Evolutionary conservation across 148 eudicot genomes (phyloP).

Genomic region (Mesembryanthemum crystallinum): DNA sequence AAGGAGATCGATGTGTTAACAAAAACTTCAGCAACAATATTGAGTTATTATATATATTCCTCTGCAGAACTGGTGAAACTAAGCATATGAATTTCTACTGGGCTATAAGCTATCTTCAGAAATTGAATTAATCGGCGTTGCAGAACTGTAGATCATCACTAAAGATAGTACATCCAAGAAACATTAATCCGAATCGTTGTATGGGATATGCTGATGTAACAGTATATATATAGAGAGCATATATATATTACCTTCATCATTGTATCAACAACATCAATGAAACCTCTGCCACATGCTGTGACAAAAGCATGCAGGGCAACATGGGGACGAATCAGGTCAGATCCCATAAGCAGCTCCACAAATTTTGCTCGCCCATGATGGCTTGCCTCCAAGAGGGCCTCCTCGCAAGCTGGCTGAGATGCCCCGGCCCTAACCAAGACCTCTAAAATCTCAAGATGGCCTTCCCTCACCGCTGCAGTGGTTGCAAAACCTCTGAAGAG

Average conservation of each 20-base stretch:
- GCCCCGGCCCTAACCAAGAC: constrained; percentile 84
- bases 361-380: constrained; percentile 59
- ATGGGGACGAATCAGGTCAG: constrained; percentile 85
- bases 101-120: background rate
- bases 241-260: constrained; percentile 62
- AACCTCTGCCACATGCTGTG: constrained; percentile 88
- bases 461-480: constrained; percentile 84
- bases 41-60: background rate
- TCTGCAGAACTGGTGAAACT: background rate
- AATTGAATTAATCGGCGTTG: background rate
- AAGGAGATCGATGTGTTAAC: background rate
- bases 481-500: constrained; percentile 80
- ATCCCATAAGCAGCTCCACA: constrained; percentile 60
- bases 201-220: constrained; percentile 2
- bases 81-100: background rate
- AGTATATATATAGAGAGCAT: background rate
- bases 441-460: constrained; percentile 69
- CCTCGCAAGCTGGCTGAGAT: constrained; percentile 93
- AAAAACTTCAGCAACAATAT: background rate
- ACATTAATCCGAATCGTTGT: background rate
- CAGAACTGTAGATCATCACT: background rate
- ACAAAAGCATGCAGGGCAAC: constrained; percentile 79
- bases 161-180: background rate
- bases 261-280: constrained; percentile 56
- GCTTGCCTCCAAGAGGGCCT: constrained; percentile 87